These are phyloP conservation scores for Penicillium alfredii DNA, from an alignment of 495 filamentous ascomycete species.

Conservation along the genomic window DNA sequence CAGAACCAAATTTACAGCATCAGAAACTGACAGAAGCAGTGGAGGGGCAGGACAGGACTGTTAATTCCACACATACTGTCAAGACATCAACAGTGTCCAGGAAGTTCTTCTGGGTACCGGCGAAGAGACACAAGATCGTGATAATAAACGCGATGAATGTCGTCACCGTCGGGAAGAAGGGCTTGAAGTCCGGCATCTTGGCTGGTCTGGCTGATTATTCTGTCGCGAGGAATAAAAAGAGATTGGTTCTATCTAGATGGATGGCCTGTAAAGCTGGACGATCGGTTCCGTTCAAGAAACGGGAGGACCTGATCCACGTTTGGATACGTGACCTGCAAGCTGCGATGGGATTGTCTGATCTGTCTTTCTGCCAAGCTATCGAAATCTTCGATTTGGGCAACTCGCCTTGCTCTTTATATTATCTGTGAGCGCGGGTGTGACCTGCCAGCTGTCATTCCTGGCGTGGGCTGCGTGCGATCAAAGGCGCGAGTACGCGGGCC, in stretches of 20 bases:
- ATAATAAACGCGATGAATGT: constrained; percentile 61
- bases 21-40: no score
- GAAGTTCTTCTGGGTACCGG: constrained; percentile 54
- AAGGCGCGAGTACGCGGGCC: not conserved
- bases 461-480: constrained; percentile 5
- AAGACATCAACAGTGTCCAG: constrained; percentile 61
- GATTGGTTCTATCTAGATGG: no score
- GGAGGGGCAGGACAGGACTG: no score
- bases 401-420: constrained; percentile 1
- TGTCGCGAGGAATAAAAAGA: no score
- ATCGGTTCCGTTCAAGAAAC: no score
- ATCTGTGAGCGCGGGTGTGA: not conserved
- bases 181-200: constrained; percentile 8
- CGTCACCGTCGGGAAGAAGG: constrained; percentile 19
- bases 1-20: constrained; percentile 23
- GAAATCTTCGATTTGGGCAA: constrained; percentile 1
- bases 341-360: no score
- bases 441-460: constrained; percentile 7
- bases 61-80: constrained; percentile 48
- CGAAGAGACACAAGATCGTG: constrained; percentile 62
- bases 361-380: no score
- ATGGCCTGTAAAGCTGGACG: no score
- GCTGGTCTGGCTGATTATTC: no score
- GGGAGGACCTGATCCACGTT: no score
- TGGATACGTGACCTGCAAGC: no score